Conservation (phyloP, 495 filamentous ascomycete species). For the Daldinia bambusicola region DNA sequence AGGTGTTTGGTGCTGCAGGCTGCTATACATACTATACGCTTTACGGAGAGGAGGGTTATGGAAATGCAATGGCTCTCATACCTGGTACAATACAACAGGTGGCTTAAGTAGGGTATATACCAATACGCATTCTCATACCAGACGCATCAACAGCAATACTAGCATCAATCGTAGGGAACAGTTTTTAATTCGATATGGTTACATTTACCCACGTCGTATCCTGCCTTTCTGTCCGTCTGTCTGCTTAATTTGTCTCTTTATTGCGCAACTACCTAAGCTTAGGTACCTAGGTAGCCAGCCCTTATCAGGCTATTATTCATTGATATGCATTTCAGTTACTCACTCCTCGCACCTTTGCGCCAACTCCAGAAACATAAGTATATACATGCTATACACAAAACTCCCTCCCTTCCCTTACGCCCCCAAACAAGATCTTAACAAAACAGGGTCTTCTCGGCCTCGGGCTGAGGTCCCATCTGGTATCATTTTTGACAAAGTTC, state of each 20-base stretch:
- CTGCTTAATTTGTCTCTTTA: neutral
- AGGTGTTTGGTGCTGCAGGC: too few relatives aligned
- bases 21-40: too few relatives aligned
- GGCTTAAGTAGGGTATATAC: too few relatives aligned
- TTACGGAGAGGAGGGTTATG: too few relatives aligned
- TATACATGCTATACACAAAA: constrained; percentile 3
- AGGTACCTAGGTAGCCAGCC: neutral
- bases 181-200: constrained; percentile 13
- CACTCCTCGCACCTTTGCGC: neutral
- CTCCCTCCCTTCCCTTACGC: neutral
- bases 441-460: neutral
- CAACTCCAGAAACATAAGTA: neutral
- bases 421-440: neutral
- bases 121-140: neutral
- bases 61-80: too few relatives aligned
- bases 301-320: neutral
- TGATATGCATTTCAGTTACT: neutral
- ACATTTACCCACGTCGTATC: constrained; percentile 2
- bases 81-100: too few relatives aligned
- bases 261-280: neutral
- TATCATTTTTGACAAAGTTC: neutral
- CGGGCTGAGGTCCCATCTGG: neutral
- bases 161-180: neutral
- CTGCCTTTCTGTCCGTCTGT: neutral
- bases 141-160: neutral